Percentiles rank a stretch among this genome's conserved stretches.
phyloP scores from a whole-genome alignment of 2,329 filamentous ascomycete species.

The Sarocladiaceae sp. region DNA sequence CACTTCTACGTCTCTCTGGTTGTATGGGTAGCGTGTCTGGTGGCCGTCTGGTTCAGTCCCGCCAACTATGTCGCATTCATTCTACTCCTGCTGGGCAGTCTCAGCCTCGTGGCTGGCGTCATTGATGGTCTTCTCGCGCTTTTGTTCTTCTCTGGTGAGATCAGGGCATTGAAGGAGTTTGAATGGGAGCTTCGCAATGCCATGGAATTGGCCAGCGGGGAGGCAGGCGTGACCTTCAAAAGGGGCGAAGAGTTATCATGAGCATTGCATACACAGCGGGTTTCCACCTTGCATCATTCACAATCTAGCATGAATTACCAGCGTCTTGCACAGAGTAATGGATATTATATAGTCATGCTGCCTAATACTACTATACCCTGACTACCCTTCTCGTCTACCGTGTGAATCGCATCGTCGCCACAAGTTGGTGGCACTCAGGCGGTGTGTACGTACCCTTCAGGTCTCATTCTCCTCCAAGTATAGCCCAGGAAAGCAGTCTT shows the following conservation, averaged over 20 bases:
- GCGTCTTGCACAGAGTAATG: background rate
- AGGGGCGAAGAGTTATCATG: background rate
- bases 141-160: conserved; percentile 78
- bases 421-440: background rate
- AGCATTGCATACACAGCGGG: too few relatives aligned
- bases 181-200: conserved; percentile 84
- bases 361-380: background rate
- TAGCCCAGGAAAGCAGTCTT: conserved; percentile 84
- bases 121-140: conserved; percentile 82
- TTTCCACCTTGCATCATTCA: too few relatives aligned
- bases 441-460: conserved; percentile 22
- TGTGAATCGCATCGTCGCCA: too few relatives aligned
- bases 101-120: conserved; percentile 69
- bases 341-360: background rate
- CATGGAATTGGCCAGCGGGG: conserved; percentile 31
- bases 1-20: conserved; percentile 68
- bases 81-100: conserved; percentile 70
- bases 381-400: too few relatives aligned
- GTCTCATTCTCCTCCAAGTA: conserved; percentile 59
- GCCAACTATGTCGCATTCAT: conserved; percentile 72
- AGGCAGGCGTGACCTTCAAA: background rate
- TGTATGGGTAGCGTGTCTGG: conserved; percentile 65
- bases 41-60: conserved; percentile 83
- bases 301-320: too few relatives aligned
- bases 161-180: conserved; percentile 81